Evolutionary conservation across 495 filamentous ascomycete genomes (phyloP).

Genomic region (Lasiosphaeriaceae sp.): DNA sequence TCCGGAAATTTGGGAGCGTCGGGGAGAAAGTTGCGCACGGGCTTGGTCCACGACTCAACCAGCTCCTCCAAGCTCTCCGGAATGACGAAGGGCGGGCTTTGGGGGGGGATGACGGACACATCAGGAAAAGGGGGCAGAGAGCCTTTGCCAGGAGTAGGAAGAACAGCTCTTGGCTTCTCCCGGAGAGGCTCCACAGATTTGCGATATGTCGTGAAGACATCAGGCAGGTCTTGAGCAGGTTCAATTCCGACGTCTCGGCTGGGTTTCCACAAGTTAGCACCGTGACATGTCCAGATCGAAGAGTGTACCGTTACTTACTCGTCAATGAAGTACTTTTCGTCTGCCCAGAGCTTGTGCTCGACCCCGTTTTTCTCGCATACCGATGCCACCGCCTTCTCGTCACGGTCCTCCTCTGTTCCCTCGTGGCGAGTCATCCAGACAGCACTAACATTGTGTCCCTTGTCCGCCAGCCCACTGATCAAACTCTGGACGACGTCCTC

Average conservation of each 20-base stretch:
- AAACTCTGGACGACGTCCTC: constrained; percentile 51
- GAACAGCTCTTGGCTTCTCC: constrained; percentile 47
- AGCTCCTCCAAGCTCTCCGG: constrained; percentile 49
- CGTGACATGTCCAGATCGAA: background rate
- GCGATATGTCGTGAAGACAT: constrained; percentile 65
- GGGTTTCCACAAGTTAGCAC: background rate
- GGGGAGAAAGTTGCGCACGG: constrained; percentile 38
- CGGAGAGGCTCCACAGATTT: constrained; percentile 64
- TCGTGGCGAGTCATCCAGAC: constrained; percentile 69
- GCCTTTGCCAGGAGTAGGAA: constrained; percentile 40
- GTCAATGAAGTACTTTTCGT: constrained; percentile 72
- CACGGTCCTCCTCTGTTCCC: constrained; percentile 58
- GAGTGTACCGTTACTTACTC: constrained; percentile 48
- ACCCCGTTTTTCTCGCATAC: constrained; percentile 44
- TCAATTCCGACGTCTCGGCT: constrained; percentile 56
- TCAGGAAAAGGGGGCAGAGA: constrained; percentile 53
- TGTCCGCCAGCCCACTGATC: constrained; percentile 41
- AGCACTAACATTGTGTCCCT: constrained; percentile 45
- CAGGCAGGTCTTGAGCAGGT: constrained; percentile 50
- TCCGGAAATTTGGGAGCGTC: constrained; percentile 41
- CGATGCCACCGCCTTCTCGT: constrained; percentile 50
- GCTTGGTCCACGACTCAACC: constrained; percentile 48
- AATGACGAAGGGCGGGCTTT: constrained; percentile 56
- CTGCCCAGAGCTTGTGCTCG: constrained; percentile 57
- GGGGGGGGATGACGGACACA: constrained; percentile 42